phyloP scores from a whole-genome alignment of 2,329 filamentous ascomycete species.

The Venturia oleaginea region DNA sequence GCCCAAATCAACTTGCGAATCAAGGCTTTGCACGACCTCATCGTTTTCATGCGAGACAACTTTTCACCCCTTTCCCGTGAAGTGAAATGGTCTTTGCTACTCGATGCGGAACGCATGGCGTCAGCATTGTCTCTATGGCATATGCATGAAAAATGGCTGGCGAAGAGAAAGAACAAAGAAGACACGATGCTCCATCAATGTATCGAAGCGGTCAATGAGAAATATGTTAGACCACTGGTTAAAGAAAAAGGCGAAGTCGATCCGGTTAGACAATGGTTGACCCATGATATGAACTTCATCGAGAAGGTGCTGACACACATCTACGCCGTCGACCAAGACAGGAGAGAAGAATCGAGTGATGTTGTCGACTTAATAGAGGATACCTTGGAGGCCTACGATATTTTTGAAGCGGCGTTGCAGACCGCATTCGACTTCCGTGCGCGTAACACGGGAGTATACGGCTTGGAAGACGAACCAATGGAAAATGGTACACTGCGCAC shows the following conservation, averaged over 20 bases:
- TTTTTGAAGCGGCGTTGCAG: conserved; percentile 57
- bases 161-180: conserved; percentile 35
- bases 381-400: conserved; percentile 62
- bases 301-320: conserved; percentile 72
- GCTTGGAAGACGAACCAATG: conserved; percentile 58
- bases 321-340: conserved; percentile 64
- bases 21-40: conserved; percentile 65
- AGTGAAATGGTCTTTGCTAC: conserved; percentile 73
- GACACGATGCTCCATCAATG: conserved; percentile 66
- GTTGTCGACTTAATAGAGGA: conserved; percentile 36
- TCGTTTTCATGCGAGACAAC: conserved; percentile 58
- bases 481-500: conserved; percentile 34
- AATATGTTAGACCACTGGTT: conserved; percentile 61
- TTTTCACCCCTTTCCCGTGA: conserved; percentile 54
- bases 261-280: conserved; percentile 75
- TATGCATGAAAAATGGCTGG: conserved; percentile 60
- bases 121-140: conserved; percentile 75
- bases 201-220: conserved; percentile 65
- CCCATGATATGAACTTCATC: conserved; percentile 54
- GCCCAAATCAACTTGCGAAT: conserved; percentile 68
- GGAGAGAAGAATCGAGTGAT: conserved; percentile 53
- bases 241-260: conserved; percentile 50
- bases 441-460: conserved; percentile 61
- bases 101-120: conserved; percentile 81
- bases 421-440: conserved; percentile 62